Evolutionary conservation across 1,284 basidiomycete genomes (phyloP).

Genomic region (Cutaneotrichosporon sp.): DNA sequence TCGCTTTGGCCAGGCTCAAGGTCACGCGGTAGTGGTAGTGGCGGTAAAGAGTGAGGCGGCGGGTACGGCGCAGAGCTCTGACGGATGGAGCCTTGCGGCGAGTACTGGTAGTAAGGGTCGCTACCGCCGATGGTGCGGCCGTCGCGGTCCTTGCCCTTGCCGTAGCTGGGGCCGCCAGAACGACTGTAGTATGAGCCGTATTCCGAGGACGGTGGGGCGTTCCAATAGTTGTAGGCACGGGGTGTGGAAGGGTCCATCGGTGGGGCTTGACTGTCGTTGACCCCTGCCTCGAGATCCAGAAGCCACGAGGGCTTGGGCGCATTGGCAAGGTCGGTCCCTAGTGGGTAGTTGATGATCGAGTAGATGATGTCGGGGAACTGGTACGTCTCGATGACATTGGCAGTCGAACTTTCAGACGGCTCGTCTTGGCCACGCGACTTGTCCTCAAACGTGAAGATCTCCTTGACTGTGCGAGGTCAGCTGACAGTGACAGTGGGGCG

Average conservation of each 20-base stretch:
- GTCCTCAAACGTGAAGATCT: constrained; percentile 31
- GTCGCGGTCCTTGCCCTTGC: constrained; percentile 14
- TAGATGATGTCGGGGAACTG: constrained; percentile 25
- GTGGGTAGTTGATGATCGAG: constrained; percentile 18
- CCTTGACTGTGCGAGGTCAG: constrained; percentile 23
- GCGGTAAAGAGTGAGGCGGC: constrained; percentile 6
- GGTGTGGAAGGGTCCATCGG: constrained; percentile 10
- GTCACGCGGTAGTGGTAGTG: constrained; percentile 6
- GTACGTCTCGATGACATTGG: constrained; percentile 29
- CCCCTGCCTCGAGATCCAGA: constrained; percentile 17
- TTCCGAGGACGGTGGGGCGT: constrained; percentile 12
- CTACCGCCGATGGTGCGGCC: constrained; percentile 3
- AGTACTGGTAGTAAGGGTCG: constrained; percentile 20
- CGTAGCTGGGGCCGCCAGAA: not conserved
- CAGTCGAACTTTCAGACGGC: constrained; percentile 21
- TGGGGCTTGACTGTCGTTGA: constrained; percentile 10
- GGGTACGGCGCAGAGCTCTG: constrained; percentile 10
- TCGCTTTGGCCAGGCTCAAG: constrained; percentile 12
- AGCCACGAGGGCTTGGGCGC: constrained; percentile 23
- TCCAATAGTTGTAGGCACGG: constrained; percentile 19
- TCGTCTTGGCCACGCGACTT: constrained; percentile 25
- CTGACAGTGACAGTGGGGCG: constrained; percentile 1
- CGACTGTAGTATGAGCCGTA: constrained; percentile 17
- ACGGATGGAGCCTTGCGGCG: constrained; percentile 2
- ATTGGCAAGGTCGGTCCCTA: constrained; percentile 25